These are phyloP conservation scores for Brassica hybrid DNA, from an alignment of 441 rosid genomes.

Conservation along the genomic window DNA sequence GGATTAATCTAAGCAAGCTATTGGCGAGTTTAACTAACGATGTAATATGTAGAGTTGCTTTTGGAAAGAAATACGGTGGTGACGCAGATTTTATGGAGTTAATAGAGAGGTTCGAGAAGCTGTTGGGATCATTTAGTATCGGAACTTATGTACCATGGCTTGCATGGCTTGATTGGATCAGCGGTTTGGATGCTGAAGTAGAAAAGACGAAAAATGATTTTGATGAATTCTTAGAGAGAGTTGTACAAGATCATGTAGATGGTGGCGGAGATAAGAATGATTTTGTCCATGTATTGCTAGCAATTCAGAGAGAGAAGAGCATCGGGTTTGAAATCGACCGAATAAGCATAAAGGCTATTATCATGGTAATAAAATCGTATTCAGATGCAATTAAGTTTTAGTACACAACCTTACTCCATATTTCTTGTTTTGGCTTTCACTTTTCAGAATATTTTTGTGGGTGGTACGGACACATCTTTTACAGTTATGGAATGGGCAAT, in stretches of 20 bases:
- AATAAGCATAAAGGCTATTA: neutral
- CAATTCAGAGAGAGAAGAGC: neutral
- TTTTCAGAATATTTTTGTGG: conserved; percentile 35
- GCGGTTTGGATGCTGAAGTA: conserved; percentile 32
- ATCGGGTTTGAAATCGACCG: neutral
- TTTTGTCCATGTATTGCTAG: neutral
- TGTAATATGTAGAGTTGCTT: conserved; percentile 45
- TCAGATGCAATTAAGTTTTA: neutral
- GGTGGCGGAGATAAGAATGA: neutral
- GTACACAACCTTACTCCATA: neutral
- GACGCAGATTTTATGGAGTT: conserved; percentile 34
- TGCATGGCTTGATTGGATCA: conserved; percentile 42
- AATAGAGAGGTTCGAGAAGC: conserved; percentile 28
- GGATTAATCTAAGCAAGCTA: conserved; percentile 39
- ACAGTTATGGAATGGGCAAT: conserved; percentile 39
- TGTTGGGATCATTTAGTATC: conserved; percentile 38
- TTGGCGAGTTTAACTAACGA: conserved; percentile 35
- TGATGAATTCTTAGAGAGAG: neutral
- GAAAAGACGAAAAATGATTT: neutral
- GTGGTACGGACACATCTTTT: conserved; percentile 39
- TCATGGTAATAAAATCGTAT: neutral
- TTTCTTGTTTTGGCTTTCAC: neutral
- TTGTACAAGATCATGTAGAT: neutral
- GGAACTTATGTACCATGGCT: conserved; percentile 51
- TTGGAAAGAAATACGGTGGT: conserved; percentile 39